A percentile compares a stretch with the other conserved stretches of the same genome.
Evolutionary conservation across 2,329 filamentous ascomycete species (phyloP).

Genomic region (Ophiostoma perfectum): DNA sequence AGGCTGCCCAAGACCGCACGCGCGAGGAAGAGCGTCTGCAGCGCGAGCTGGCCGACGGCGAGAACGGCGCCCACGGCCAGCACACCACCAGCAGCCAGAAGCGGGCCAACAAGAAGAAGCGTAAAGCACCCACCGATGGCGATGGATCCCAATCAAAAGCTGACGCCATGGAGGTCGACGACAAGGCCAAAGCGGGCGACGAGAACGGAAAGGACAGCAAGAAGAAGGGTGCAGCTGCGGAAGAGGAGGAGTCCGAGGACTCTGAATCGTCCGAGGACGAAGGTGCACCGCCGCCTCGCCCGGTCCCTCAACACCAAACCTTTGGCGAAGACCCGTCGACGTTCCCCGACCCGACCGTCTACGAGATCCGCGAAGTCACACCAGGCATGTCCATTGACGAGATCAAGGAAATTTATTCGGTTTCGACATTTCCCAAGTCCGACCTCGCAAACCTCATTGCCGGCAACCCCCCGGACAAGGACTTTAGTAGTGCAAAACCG

Average conservation of each 20-base stretch:
- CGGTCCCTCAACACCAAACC: slow-evolving; percentile 72
- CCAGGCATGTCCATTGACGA: slow-evolving; percentile 78
- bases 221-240: slow-evolving; percentile 10
- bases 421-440: slow-evolving; percentile 72
- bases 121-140: slow-evolving; percentile 53
- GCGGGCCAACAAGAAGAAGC: slow-evolving; percentile 68
- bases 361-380: slow-evolving; percentile 75
- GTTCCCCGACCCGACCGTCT: slow-evolving; percentile 88
- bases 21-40: slow-evolving; percentile 45
- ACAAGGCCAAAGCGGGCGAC: slow-evolving; percentile 43
- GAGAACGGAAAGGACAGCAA: slow-evolving; percentile 32
- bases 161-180: slow-evolving; percentile 51
- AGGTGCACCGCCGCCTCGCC: slow-evolving; percentile 55
- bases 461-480: slow-evolving; percentile 83
- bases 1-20: slow-evolving; percentile 42
- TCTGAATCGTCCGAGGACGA: slow-evolving; percentile 51
- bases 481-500: slow-evolving; percentile 92
- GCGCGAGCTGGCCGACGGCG: slow-evolving; percentile 40
- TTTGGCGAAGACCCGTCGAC: slow-evolving; percentile 89
- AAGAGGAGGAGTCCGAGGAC: background rate
- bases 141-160: slow-evolving; percentile 47
- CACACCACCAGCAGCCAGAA: slow-evolving; percentile 38
- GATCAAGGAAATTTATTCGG: slow-evolving; percentile 80
- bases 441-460: slow-evolving; percentile 82
- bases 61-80: slow-evolving; percentile 32